Base-by-base conservation (phyloP, 2,329 filamentous ascomycete species). In the Zarea fungicola region DNA sequence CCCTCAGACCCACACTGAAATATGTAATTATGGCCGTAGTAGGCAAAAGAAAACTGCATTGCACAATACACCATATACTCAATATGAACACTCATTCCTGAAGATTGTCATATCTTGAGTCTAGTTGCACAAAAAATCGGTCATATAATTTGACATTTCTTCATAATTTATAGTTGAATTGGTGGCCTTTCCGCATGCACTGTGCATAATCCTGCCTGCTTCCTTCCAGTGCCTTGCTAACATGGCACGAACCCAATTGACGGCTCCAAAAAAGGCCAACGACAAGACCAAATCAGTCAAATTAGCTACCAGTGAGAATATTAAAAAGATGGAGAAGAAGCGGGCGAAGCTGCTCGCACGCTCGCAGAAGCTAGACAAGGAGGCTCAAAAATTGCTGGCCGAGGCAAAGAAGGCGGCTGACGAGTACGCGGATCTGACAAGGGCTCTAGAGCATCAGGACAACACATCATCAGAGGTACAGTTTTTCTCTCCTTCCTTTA, bases 361-460 rank as follows among this genome's bases (percentile, higher is more conserved):
- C 23, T 67, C 68, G 26, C 63, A 70, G 22, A 67, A 68, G 56
- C 62, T 73, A 29, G 67, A 73, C 57, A 58, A 56, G 3, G 61
- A 73, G 58, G 70, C 66, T 2, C 54, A 60, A 19, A 68, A 69
- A 60, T 52, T 77, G 28, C 55, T 71, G 55, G 58, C 56, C 1
- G 65, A 74, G 49, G 67, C 73, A 0, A 65, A 69, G 52, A 65
- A 63, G 49, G 55, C 57, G 21, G 56, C 58, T 23, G 56, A 56
- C 9, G 54, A 62, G 35, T 63, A 65, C 31, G 56, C 62, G 45
- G 50, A 51, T 19, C 48, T 61, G 44, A 55, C 52, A 8, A 42
- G 52, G 28, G 42, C 42, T 4, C 49, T 55, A 14, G 39, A 60
- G 52, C 53, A 36, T 4, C 7, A 41, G 5, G 31, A 49, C 3